Conservation (phyloP, 148 eudicot genomes). For the Rhododendron kiyosumense region DNA sequence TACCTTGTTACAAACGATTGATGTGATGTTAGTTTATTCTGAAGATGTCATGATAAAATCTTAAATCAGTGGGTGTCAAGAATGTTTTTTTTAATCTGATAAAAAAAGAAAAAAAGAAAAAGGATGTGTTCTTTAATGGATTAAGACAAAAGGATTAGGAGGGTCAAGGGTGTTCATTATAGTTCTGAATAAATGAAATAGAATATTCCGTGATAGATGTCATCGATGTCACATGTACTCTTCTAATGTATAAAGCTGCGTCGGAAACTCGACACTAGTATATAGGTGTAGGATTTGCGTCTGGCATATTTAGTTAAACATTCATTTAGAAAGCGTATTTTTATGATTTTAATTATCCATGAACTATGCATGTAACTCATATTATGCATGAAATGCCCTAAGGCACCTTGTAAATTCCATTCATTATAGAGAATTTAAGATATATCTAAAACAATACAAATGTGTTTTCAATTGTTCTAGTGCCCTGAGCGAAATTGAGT, state of each 20-base stretch:
- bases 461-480: not conserved
- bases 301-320: not conserved
- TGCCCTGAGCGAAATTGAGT: not conserved
- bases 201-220: not conserved
- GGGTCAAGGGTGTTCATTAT: not conserved
- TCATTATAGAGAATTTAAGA: not conserved
- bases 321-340: not conserved
- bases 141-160: not conserved
- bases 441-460: not conserved
- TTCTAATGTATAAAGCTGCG: not conserved
- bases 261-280: not conserved
- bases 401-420: not conserved
- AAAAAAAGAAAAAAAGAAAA: too few relatives aligned
- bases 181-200: not conserved
- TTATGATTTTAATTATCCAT: not conserved
- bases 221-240: not conserved
- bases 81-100: too few relatives aligned
- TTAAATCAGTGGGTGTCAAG: not conserved
- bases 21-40: not conserved
- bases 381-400: not conserved
- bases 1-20: not conserved
- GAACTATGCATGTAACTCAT: not conserved
- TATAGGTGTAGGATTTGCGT: not conserved
- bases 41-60: not conserved
- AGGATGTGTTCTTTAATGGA: not conserved